Percentiles rank a stretch among this genome's conserved stretches.
Evolutionary conservation across 306 rosid species (phyloP).

Genomic region (Parietaria judaica): DNA sequence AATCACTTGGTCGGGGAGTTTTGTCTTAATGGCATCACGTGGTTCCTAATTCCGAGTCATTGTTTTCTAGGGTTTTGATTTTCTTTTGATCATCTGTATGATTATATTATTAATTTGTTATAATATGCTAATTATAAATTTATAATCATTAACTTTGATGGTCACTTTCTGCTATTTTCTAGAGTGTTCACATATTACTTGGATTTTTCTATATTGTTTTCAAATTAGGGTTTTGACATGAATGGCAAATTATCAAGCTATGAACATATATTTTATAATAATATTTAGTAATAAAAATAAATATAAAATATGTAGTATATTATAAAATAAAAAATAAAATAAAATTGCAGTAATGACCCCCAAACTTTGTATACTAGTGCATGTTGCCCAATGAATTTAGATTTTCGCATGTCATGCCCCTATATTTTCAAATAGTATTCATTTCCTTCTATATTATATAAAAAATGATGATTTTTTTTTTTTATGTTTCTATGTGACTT

Average conservation of each 20-base stretch:
- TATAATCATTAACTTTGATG: conserved; percentile 9
- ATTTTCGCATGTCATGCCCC: no score
- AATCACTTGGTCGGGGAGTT: conserved; percentile 94
- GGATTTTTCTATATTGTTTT: not conserved
- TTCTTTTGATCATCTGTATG: not conserved
- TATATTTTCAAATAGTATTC: no score
- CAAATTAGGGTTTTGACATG: not conserved
- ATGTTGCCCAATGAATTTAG: no score
- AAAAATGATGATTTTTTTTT: no score
- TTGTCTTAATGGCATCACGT: conserved; percentile 98
- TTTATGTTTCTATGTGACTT: no score
- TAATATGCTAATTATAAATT: not conserved
- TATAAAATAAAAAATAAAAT: no score
- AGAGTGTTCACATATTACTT: not conserved
- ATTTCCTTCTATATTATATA: no score
- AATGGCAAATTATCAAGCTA: not conserved
- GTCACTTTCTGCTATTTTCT: not conserved
- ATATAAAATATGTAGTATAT: not conserved
- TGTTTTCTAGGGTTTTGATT: conserved; percentile 20
- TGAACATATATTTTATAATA: no score
- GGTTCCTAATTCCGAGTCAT: conserved; percentile 93
- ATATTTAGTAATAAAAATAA: no score
- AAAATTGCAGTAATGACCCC: not conserved
- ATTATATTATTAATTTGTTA: conserved; percentile 5
- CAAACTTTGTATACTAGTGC: not conserved